phyloP scores from a whole-genome alignment of 2,329 filamentous ascomycete genomes.

The Diplodia scrobiculata region DNA sequence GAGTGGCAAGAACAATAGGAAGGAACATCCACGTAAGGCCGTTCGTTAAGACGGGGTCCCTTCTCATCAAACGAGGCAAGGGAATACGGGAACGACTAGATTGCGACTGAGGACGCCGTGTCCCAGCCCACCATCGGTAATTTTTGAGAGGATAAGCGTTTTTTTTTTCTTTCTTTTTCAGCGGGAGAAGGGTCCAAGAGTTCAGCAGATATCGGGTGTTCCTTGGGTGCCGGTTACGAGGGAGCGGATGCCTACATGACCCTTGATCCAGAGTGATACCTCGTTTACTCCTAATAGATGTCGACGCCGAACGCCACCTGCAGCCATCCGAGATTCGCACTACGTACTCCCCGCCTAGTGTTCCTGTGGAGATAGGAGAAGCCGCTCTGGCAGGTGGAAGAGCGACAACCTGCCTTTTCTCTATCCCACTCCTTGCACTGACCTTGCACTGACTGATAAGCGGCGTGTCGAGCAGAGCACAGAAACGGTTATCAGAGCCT shows the following conservation, averaged over 20 bases:
- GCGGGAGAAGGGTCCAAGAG: not conserved
- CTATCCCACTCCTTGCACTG: constrained; percentile 4
- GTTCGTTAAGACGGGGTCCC: constrained; percentile 5
- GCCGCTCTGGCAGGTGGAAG: not conserved
- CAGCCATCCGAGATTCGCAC: constrained; percentile 21
- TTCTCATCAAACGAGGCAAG: constrained; percentile 26
- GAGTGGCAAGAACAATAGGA: not conserved
- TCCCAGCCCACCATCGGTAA: constrained; percentile 4
- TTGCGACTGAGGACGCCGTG: constrained; percentile 3
- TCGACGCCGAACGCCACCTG: constrained; percentile 14
- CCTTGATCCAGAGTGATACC: not conserved
- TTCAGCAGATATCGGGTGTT: not conserved
- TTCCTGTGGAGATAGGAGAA: constrained; percentile 11
- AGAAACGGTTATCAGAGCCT: constrained; percentile 14
- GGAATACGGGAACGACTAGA: constrained; percentile 1
- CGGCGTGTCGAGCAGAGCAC: constrained; percentile 9
- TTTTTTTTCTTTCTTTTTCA: not conserved
- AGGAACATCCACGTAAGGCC: constrained; percentile 3
- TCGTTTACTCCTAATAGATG: constrained; percentile 9
- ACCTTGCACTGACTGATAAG: constrained; percentile 16
- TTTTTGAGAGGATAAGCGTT: not conserved
- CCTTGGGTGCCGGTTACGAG: not conserved
- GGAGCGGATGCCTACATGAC: not conserved
- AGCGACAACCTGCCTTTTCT: not conserved
- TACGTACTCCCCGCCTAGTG: not conserved